Conservation (phyloP, 805 yeast species). For the Sporopachydermia quercuum region DNA sequence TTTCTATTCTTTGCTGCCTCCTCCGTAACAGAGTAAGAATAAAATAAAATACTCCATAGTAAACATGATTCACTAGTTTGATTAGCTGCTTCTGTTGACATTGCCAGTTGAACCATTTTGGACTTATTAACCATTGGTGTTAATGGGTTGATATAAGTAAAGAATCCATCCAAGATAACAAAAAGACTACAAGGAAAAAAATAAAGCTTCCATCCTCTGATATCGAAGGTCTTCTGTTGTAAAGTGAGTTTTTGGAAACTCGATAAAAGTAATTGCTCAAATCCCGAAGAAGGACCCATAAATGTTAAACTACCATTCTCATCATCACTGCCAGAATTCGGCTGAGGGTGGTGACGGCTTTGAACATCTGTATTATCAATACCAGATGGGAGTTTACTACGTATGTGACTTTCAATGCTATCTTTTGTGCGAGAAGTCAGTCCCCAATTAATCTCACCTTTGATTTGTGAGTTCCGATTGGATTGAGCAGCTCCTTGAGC, state of each 20-base stretch:
- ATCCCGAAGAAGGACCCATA: not conserved
- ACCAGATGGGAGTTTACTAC: too few relatives aligned
- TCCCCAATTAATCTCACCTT: too few relatives aligned
- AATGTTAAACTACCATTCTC: not conserved
- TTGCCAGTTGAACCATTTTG: not conserved
- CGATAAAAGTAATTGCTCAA: not conserved
- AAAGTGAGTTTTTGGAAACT: not conserved
- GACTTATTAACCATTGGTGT: not conserved
- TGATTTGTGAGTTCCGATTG: too few relatives aligned
- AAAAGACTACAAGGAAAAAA: not conserved
- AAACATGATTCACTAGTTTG: not conserved
- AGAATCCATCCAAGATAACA: conserved; percentile 1
- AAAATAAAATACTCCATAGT: not conserved
- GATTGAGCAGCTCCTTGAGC: not conserved
- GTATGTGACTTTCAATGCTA: too few relatives aligned
- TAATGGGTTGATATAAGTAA: not conserved
- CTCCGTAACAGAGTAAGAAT: not conserved
- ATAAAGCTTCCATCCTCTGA: not conserved
- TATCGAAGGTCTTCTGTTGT: not conserved
- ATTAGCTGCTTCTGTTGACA: not conserved
- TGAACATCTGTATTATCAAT: too few relatives aligned
- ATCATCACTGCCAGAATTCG: not conserved
- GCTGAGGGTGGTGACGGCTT: not conserved
- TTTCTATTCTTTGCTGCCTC: not conserved
- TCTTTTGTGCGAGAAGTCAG: too few relatives aligned